These are phyloP conservation scores for Hyparrhenia diplandra DNA, from an alignment of 176 grass and related monocot genomes.

Conservation along the genomic window DNA sequence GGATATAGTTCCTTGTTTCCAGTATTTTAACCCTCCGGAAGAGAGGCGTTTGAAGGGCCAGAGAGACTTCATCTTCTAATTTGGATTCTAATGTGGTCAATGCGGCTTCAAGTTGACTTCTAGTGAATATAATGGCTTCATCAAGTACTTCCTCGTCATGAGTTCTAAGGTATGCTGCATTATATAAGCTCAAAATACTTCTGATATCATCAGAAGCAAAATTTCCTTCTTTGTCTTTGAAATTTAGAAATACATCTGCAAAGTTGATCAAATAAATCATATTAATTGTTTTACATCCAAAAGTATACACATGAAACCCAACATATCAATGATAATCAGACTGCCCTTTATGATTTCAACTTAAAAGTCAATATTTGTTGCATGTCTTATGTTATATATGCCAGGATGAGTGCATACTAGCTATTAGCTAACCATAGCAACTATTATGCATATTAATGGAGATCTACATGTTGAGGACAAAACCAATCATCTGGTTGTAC, in stretches of 20 bases:
- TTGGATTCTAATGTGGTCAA: neutral
- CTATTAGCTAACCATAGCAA: neutral
- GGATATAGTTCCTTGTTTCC: constrained; percentile 34
- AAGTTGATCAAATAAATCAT: neutral
- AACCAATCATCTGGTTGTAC: neutral
- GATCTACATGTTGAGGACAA: neutral
- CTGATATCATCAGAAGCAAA: neutral
- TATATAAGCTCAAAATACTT: constrained; percentile 31
- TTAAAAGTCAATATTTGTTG: neutral
- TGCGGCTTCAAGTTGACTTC: neutral
- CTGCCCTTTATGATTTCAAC: neutral
- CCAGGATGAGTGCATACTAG: neutral
- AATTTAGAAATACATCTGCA: constrained; percentile 30
- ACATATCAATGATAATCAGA: neutral
- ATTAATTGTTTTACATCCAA: neutral
- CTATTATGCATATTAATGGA: neutral
- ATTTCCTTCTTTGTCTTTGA: constrained; percentile 17
- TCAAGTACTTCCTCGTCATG: constrained; percentile 29
- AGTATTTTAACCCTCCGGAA: constrained; percentile 19
- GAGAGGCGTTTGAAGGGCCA: neutral
- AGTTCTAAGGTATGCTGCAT: constrained; percentile 35
- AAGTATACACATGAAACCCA: neutral
- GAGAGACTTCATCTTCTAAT: neutral
- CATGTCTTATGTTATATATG: neutral
- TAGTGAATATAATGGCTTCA: constrained; percentile 33